A percentile compares a stretch with the other conserved stretches of the same genome.
phyloP scores from a whole-genome alignment of 2,329 filamentous ascomycete species.

The Epichloe glyceriae region DNA sequence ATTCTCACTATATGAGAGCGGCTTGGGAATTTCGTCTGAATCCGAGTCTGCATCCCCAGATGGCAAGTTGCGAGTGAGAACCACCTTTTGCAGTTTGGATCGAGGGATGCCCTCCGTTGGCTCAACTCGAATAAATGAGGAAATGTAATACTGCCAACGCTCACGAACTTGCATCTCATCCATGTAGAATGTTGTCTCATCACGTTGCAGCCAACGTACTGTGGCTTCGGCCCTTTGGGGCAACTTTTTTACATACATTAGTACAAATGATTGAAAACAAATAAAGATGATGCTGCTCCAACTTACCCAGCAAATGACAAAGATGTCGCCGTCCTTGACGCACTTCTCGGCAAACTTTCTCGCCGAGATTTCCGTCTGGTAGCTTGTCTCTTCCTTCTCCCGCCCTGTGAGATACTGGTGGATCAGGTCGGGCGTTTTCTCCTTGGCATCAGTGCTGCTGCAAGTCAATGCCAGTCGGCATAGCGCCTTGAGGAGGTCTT shows the following conservation, averaged over 20 bases:
- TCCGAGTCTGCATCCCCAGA: slow-evolving; percentile 48
- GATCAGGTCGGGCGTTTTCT: slow-evolving; percentile 85
- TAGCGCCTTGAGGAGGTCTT: slow-evolving; percentile 73
- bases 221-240: slow-evolving; percentile 56
- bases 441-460: slow-evolving; percentile 74
- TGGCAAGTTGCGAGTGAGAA: slow-evolving; percentile 60
- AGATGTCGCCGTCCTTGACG: slow-evolving; percentile 85
- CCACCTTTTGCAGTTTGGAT: slow-evolving; percentile 51
- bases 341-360: slow-evolving; percentile 87
- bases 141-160: slow-evolving; percentile 91
- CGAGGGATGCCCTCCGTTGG: slow-evolving; percentile 69
- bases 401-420: slow-evolving; percentile 75
- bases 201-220: slow-evolving; percentile 56
- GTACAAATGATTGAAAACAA: slow-evolving; percentile 5
- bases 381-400: slow-evolving; percentile 72
- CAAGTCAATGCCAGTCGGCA: slow-evolving; percentile 72
- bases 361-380: slow-evolving; percentile 78
- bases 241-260: slow-evolving; percentile 36
- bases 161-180: slow-evolving; percentile 77
- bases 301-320: slow-evolving; percentile 82
- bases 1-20: slow-evolving; percentile 51
- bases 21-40: slow-evolving; percentile 47
- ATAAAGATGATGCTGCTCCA: not conserved
- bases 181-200: slow-evolving; percentile 69
- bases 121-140: slow-evolving; percentile 77